Conservation (phyloP, 208 protist genomes). For the Wallacemonas sp. region DNA sequence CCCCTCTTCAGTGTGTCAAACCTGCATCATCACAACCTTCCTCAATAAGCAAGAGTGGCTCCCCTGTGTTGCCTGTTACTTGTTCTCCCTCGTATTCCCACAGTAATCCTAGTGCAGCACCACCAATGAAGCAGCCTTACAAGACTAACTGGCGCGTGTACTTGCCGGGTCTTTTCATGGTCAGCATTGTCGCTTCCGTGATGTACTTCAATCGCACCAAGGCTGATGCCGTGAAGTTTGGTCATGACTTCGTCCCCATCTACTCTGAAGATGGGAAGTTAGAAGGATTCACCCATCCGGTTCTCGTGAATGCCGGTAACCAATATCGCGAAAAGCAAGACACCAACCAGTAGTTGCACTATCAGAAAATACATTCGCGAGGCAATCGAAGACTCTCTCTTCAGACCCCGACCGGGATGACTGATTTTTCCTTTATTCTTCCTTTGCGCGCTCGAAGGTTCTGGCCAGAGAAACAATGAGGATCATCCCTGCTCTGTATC, state of each 20-base stretch:
- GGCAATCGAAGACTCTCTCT: too few species aligned
- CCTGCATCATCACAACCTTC: too few species aligned
- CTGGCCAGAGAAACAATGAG: too few species aligned
- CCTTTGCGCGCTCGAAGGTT: too few species aligned
- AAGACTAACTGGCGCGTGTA: slow-evolving; percentile 82
- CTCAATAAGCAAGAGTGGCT: too few species aligned
- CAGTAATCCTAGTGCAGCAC: not conserved
- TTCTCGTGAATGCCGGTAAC: slow-evolving; percentile 76
- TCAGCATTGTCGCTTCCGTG: slow-evolving; percentile 60
- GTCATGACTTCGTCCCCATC: slow-evolving; percentile 87
- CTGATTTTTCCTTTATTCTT: too few species aligned
- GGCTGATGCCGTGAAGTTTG: slow-evolving; percentile 67
- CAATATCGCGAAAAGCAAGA: slow-evolving; percentile 66
- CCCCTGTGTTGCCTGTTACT: too few species aligned
- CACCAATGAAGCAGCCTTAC: slow-evolving; percentile 75
- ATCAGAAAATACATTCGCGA: too few species aligned
- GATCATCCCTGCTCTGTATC: too few species aligned
- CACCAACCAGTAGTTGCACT: slow-evolving; percentile 19
- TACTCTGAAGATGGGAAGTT: slow-evolving; percentile 87
- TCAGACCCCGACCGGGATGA: too few species aligned
- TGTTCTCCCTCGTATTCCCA: too few species aligned
- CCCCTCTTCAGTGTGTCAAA: too few species aligned
- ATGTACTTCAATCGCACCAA: slow-evolving; percentile 72
- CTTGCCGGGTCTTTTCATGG: slow-evolving; percentile 68
- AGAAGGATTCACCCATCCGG: slow-evolving; percentile 86